A percentile compares a stretch with the other conserved stretches of the same genome.
Conservation (phyloP, 73 alveolate species). For the Paramecium tetraurelia region DNA sequence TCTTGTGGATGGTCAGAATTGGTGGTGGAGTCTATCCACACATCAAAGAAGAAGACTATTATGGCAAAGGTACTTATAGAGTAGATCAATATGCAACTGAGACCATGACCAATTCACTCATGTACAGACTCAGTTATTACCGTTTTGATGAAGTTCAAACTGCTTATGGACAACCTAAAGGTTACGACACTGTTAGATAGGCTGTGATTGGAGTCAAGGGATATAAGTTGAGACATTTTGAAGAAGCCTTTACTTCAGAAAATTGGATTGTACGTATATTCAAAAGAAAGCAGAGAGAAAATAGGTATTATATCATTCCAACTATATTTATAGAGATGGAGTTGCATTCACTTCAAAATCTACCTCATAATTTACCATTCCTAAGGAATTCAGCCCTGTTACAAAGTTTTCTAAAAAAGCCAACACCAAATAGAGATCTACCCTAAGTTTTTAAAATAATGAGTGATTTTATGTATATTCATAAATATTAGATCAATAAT, state of each 20-base stretch:
- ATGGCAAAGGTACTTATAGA: conserved; percentile 75
- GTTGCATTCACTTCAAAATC: neutral
- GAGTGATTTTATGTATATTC: conserved; percentile 5
- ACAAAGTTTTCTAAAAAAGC: neutral
- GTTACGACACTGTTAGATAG: conserved; percentile 84
- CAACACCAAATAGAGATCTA: neutral
- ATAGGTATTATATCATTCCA: conserved; percentile 43
- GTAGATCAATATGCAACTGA: conserved; percentile 81
- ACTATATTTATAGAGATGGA: neutral
- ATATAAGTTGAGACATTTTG: conserved; percentile 79
- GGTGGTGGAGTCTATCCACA: conserved; percentile 92
- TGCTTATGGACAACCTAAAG: conserved; percentile 74
- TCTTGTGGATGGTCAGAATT: conserved; percentile 91
- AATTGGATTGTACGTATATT: conserved; percentile 91
- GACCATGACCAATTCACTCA: conserved; percentile 81
- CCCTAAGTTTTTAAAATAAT: neutral
- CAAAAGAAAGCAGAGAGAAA: conserved; percentile 61
- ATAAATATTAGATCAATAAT: neutral
- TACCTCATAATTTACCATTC: neutral
- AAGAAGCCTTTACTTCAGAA: conserved; percentile 86
- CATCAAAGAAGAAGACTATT: conserved; percentile 80
- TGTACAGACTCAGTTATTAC: conserved; percentile 84
- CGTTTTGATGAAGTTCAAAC: conserved; percentile 81
- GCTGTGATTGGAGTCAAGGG: conserved; percentile 83
- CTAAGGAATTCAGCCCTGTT: neutral